Conservation (phyloP, 2,329 filamentous ascomycete species). For the Fonsecaea monophora region DNA sequence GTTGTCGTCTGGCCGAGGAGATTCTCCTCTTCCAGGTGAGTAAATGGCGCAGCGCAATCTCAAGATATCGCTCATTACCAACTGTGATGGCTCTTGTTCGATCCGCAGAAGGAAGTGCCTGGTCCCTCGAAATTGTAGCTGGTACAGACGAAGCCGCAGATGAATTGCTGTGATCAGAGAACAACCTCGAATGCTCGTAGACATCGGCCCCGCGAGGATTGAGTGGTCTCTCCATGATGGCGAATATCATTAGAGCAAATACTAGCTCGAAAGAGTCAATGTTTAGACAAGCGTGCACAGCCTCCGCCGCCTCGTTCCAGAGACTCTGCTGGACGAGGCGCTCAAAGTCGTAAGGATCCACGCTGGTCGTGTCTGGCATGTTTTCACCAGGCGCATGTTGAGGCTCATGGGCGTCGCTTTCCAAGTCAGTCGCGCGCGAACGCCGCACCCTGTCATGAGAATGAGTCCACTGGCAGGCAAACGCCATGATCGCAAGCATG, state of each 20-base stretch:
- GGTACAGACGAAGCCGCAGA: not conserved
- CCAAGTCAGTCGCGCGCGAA: not conserved
- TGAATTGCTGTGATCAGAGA: not conserved
- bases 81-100: not conserved
- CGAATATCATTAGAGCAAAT: conserved; percentile 19
- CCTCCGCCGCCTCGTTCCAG: conserved; percentile 13
- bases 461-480: conserved; percentile 51
- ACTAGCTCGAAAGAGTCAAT: conserved; percentile 18
- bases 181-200: not conserved
- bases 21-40: conserved; percentile 16
- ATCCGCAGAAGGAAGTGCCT: not conserved
- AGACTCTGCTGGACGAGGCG: conserved; percentile 17
- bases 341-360: conserved; percentile 8
- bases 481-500: conserved; percentile 52
- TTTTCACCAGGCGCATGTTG: not conserved
- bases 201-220: not conserved
- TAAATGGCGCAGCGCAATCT: conserved; percentile 19
- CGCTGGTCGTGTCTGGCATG: conserved; percentile 1
- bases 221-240: conserved; percentile 9
- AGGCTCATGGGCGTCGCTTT: not conserved
- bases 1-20: not conserved
- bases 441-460: not conserved
- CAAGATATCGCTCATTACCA: not conserved
- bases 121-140: not conserved
- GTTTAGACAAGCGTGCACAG: not conserved